Conservation (phyloP, 768 basidiomycete species). For the Coprinopsis sp. region DNA sequence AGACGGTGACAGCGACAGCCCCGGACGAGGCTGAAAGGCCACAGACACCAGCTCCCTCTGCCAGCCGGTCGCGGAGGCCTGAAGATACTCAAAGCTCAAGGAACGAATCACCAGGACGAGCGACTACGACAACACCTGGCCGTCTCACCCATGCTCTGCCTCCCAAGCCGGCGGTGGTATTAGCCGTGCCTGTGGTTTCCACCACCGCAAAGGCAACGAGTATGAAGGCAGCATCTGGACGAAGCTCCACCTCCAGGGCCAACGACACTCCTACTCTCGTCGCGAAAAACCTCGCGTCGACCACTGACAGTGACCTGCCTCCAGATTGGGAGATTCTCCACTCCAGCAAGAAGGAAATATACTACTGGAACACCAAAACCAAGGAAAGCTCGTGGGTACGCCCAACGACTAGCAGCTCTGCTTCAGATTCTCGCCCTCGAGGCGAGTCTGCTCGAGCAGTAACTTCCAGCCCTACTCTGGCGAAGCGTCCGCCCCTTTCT, state of each 20-base stretch:
- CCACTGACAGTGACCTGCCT: constrained; percentile 27
- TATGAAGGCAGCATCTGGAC: constrained; percentile 57
- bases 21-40: too few relatives aligned
- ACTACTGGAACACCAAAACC: constrained; percentile 58
- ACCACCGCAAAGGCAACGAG: constrained; percentile 45
- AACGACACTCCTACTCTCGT: constrained; percentile 20
- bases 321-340: constrained; percentile 60
- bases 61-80: too few relatives aligned
- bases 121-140: constrained; percentile 23
- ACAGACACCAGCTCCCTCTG: too few relatives aligned
- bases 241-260: constrained; percentile 41
- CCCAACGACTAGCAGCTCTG: constrained; percentile 35
- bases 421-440: constrained; percentile 11
- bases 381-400: constrained; percentile 54
- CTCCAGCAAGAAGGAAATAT: constrained; percentile 43
- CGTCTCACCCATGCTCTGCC: constrained; percentile 64
- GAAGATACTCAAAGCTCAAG: constrained; percentile 13
- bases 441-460: constrained; percentile 21
- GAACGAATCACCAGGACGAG: constrained; percentile 20
- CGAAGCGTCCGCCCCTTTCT: constrained; percentile 27
- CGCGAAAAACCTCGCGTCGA: constrained; percentile 23
- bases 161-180: constrained; percentile 57
- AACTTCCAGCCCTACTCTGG: not conserved
- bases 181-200: constrained; percentile 46
- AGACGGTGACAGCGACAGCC: too few relatives aligned